Percentiles rank a stretch among this genome's conserved stretches.
Conservation (phyloP, 805 yeast species). For the Wickerhamiella azyma region DNA sequence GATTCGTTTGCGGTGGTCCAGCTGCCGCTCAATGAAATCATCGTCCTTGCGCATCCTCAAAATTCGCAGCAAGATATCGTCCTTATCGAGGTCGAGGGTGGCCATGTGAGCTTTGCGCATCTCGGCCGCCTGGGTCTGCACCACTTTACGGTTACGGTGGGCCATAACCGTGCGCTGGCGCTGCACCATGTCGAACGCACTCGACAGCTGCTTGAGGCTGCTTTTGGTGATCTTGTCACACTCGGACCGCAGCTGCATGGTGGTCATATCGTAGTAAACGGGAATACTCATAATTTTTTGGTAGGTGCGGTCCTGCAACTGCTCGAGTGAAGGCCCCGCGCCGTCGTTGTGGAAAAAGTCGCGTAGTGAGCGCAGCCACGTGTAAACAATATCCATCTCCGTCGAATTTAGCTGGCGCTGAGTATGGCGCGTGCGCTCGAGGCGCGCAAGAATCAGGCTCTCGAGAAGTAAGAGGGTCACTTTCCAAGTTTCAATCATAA, state of each 20-base stretch:
- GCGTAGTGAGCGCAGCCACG: slow-evolving; percentile 56
- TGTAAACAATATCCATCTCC: slow-evolving; percentile 55
- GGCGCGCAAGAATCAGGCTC: slow-evolving; percentile 55
- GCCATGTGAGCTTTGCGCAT: slow-evolving; percentile 33
- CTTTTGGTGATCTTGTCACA: slow-evolving; percentile 44
- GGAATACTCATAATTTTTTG: slow-evolving; percentile 53
- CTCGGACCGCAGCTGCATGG: slow-evolving; percentile 37
- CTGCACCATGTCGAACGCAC: slow-evolving; percentile 34
- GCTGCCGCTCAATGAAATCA: slow-evolving; percentile 42
- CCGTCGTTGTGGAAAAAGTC: slow-evolving; percentile 74
- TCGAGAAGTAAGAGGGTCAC: slow-evolving; percentile 58
- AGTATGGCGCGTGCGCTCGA: slow-evolving; percentile 29
- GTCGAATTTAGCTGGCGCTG: slow-evolving; percentile 36
- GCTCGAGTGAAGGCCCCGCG: slow-evolving; percentile 60
- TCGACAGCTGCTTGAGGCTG: slow-evolving; percentile 35
- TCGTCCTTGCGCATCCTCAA: slow-evolving; percentile 52
- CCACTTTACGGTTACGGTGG: slow-evolving; percentile 47
- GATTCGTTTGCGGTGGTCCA: slow-evolving; percentile 48
- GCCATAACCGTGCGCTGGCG: slow-evolving; percentile 58
- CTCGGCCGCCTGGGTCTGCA: slow-evolving; percentile 35
- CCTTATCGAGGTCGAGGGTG: slow-evolving; percentile 35
- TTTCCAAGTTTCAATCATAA: slow-evolving; percentile 73
- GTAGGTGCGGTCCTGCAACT: slow-evolving; percentile 47
- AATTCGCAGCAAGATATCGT: slow-evolving; percentile 58
- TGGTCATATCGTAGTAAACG: slow-evolving; percentile 44